A percentile compares a stretch with the other conserved stretches of the same genome.
Conservation (phyloP, 106 monocot species). For the Ottelia alismoides region DNA sequence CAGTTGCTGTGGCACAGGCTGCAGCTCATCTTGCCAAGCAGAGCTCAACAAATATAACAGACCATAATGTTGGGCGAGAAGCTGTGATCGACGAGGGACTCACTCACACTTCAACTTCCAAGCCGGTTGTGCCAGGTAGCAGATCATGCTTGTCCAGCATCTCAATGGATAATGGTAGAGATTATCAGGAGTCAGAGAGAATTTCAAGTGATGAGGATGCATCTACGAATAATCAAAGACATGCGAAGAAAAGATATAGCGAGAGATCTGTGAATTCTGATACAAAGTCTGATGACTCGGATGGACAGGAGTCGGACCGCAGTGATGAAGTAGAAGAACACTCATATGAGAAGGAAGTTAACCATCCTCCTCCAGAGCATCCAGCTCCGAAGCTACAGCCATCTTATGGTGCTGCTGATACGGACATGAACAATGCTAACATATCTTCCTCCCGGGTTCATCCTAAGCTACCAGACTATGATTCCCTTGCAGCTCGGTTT, state of each 20-base stretch:
- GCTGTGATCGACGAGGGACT: too few relatives aligned
- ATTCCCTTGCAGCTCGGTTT: conserved; percentile 58
- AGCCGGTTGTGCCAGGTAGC: too few relatives aligned
- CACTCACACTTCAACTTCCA: too few relatives aligned
- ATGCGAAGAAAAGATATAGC: conserved; percentile 1
- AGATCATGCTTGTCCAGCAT: too few relatives aligned
- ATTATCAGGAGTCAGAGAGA: too few relatives aligned
- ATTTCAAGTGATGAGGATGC: too few relatives aligned
- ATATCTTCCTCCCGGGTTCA: conserved; percentile 45
- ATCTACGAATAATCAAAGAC: conserved; percentile 5
- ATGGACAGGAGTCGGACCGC: conserved; percentile 43
- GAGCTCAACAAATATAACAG: too few relatives aligned
- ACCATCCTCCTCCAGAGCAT: conserved; percentile 24
- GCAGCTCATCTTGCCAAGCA: conserved; percentile 46
- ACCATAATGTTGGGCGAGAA: too few relatives aligned
- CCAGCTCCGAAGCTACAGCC: neutral
- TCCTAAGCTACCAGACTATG: conserved; percentile 89
- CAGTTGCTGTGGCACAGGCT: conserved; percentile 55
- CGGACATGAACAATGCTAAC: conserved; percentile 1
- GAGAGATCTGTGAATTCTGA: conserved; percentile 15
- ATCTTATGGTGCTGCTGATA: neutral
- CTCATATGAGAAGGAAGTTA: neutral
- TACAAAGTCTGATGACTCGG: conserved; percentile 88
- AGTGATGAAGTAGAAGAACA: conserved; percentile 23
- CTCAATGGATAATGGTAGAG: too few relatives aligned